phyloP scores from a whole-genome alignment of 1,139 yeast genomes.

The Pichia sp. region DNA sequence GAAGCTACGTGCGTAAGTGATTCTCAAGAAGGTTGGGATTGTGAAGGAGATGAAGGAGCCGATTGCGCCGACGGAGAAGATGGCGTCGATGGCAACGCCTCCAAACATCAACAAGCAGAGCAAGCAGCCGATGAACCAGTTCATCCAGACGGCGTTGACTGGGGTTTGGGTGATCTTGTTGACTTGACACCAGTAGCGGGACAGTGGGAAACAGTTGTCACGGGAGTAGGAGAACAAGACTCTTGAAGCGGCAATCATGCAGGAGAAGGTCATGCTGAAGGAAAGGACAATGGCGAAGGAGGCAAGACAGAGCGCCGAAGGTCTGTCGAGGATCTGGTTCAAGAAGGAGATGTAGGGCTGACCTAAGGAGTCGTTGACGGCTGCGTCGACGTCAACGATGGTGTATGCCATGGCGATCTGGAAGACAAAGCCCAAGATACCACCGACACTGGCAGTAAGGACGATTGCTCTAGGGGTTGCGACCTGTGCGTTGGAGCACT shows the following conservation, averaged over 20 bases:
- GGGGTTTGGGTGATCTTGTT: constrained; percentile 59
- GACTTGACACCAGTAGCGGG: constrained; percentile 50
- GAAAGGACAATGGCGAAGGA: constrained; percentile 57
- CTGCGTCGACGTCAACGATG: constrained; percentile 47
- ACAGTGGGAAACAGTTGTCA: constrained; percentile 64
- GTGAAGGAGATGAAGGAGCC: constrained; percentile 67
- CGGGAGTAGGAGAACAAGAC: constrained; percentile 67
- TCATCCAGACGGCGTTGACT: constrained; percentile 64
- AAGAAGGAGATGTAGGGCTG: constrained; percentile 63
- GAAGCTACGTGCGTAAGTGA: constrained; percentile 49
- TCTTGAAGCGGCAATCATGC: constrained; percentile 67
- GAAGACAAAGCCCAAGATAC: constrained; percentile 56
- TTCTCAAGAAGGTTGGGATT: constrained; percentile 60
- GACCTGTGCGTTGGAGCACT: constrained; percentile 54
- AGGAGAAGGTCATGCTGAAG: constrained; percentile 66
- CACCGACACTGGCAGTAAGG: constrained; percentile 59
- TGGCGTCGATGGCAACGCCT: constrained; percentile 65
- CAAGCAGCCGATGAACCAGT: constrained; percentile 53
- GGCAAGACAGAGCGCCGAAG: constrained; percentile 50
- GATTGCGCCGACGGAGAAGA: constrained; percentile 74
- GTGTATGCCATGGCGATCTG: constrained; percentile 67
- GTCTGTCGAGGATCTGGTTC: constrained; percentile 45
- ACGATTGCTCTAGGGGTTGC: constrained; percentile 66
- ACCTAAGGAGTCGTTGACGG: constrained; percentile 52
- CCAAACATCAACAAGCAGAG: constrained; percentile 64